Evolutionary conservation across 768 basidiomycete genomes (phyloP).

Genomic region (Suillus sp.): DNA sequence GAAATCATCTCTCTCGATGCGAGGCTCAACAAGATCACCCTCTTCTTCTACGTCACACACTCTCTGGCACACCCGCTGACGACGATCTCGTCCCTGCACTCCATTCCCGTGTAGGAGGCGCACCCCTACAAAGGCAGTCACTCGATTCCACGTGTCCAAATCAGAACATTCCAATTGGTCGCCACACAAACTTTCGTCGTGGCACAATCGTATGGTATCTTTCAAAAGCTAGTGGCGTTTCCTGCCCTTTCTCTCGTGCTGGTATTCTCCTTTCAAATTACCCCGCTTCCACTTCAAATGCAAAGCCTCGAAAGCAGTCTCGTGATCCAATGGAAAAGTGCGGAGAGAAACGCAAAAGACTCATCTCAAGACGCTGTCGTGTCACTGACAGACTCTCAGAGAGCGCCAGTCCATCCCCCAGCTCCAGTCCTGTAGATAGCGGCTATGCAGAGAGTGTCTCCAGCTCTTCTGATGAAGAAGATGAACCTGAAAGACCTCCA

Average conservation of each 20-base stretch:
- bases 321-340: slow-evolving; percentile 34
- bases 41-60: slow-evolving; percentile 67
- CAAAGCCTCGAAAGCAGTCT: slow-evolving; percentile 37
- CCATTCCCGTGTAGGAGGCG: slow-evolving; percentile 69
- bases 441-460: slow-evolving; percentile 27
- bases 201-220: slow-evolving; percentile 85
- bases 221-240: slow-evolving; percentile 69
- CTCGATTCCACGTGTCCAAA: slow-evolving; percentile 17
- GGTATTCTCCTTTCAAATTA: slow-evolving; percentile 77
- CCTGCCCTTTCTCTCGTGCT: slow-evolving; percentile 73
- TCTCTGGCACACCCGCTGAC: slow-evolving; percentile 72
- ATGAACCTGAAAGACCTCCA: slow-evolving; percentile 43
- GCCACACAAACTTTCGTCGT: slow-evolving; percentile 71
- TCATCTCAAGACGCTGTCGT: slow-evolving; percentile 13
- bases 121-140: slow-evolving; percentile 43
- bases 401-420: not conserved
- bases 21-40: slow-evolving; percentile 72
- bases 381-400: slow-evolving; percentile 3
- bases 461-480: slow-evolving; percentile 33
- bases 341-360: slow-evolving; percentile 49
- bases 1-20: slow-evolving; percentile 71
- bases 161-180: slow-evolving; percentile 6
- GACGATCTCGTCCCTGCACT: slow-evolving; percentile 75
- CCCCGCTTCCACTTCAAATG: slow-evolving; percentile 41
- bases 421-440: slow-evolving; percentile 29